A percentile compares a stretch with the other conserved stretches of the same genome.
Conservation (phyloP, 139 green algal genomes). For the Asterochloris erici region DNA sequence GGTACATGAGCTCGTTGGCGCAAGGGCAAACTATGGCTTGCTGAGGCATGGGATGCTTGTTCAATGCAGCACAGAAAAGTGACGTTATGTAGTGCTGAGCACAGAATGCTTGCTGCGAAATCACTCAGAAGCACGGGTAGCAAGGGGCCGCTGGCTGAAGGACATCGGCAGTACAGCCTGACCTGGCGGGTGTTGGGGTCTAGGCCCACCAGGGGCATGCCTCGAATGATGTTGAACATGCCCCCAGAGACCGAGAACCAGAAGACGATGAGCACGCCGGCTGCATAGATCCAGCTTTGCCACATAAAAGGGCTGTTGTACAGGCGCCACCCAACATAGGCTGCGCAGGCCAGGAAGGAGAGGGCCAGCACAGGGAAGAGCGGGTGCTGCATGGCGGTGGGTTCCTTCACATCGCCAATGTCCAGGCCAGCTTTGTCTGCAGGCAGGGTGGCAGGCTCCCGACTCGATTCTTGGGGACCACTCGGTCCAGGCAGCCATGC, state of each 20-base stretch:
- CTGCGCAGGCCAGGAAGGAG: conserved; percentile 17
- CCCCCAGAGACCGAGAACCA: conserved; percentile 66
- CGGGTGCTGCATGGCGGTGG: conserved; percentile 40
- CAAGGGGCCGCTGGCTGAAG: conserved; percentile 13
- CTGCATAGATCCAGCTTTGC: conserved; percentile 38
- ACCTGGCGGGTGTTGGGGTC: conserved; percentile 20
- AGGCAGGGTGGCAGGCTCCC: not conserved
- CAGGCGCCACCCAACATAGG: conserved; percentile 39
- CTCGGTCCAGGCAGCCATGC: too few relatives aligned
- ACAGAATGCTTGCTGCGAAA: too few relatives aligned
- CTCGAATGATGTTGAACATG: conserved; percentile 93
- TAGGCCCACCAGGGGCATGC: conserved; percentile 61
- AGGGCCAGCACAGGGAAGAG: conserved; percentile 35
- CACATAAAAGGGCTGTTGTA: conserved; percentile 51
- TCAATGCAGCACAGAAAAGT: too few relatives aligned
- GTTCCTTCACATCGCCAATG: conserved; percentile 44
- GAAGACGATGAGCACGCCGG: conserved; percentile 51
- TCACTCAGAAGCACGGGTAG: not conserved
- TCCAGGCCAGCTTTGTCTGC: conserved; percentile 31
- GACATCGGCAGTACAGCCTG: not conserved
- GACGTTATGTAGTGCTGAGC: too few relatives aligned
- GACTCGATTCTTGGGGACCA: not conserved
- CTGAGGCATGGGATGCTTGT: too few relatives aligned
- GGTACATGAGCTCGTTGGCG: too few relatives aligned
- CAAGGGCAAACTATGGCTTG: too few relatives aligned